phyloP scores from a whole-genome alignment of 768 basidiomycete genomes.

The Mycena maculata region DNA sequence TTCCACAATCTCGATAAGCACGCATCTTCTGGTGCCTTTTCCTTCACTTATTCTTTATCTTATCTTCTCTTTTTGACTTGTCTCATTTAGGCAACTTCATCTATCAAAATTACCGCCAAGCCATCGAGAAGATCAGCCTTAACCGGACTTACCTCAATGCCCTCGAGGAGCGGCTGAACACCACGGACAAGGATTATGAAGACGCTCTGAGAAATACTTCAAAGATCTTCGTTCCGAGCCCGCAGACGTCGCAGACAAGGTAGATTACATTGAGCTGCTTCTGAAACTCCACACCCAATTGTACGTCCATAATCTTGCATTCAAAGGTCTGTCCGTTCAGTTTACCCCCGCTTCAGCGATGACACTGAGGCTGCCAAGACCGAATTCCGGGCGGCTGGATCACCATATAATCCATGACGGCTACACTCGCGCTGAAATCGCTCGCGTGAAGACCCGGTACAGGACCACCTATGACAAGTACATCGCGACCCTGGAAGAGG shows the following conservation, averaged over 20 bases:
- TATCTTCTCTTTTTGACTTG: background rate
- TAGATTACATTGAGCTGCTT: background rate
- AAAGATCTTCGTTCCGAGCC: background rate
- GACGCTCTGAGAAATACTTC: too few species aligned
- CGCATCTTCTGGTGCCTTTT: background rate
- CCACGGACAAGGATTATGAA: too few species aligned
- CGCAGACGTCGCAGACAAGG: background rate
- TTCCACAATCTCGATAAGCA: slow-evolving; percentile 2
- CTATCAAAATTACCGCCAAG: background rate
- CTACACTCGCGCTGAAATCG: background rate
- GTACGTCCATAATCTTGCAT: too few species aligned
- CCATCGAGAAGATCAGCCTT: background rate
- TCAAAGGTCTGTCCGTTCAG: too few species aligned
- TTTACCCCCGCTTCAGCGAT: too few species aligned
- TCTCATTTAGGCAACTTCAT: background rate
- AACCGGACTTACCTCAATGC: background rate
- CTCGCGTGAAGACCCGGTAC: background rate
- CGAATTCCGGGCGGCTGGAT: background rate
- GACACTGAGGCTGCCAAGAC: background rate
- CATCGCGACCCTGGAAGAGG: background rate
- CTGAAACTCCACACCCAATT: too few species aligned
- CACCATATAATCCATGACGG: background rate
- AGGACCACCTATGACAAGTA: background rate
- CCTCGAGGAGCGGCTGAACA: too few species aligned
- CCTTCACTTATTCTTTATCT: too few species aligned